phyloP scores from a whole-genome alignment of 2,329 filamentous ascomycete species.

The Alternaria burnsii region DNA sequence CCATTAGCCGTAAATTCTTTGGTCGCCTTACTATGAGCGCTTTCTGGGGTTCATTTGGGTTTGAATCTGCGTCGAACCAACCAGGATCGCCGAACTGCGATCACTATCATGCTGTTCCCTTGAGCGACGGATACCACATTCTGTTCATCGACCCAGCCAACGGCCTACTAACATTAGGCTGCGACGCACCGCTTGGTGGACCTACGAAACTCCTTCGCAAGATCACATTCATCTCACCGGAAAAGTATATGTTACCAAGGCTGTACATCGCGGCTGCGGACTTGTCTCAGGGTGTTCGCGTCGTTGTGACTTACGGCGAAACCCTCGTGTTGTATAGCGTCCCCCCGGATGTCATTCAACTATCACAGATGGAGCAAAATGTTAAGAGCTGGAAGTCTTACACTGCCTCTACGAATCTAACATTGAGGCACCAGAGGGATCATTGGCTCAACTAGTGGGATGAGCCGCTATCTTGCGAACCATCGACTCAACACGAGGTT shows the following conservation, averaged over 20 bases:
- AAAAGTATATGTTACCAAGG: slow-evolving; percentile 52
- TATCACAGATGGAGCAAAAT: slow-evolving; percentile 44
- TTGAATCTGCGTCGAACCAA: slow-evolving; percentile 22
- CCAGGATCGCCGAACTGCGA: slow-evolving; percentile 52
- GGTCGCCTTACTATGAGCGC: slow-evolving; percentile 24
- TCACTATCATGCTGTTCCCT: slow-evolving; percentile 69
- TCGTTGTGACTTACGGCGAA: slow-evolving; percentile 66
- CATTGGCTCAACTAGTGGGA: slow-evolving; percentile 46
- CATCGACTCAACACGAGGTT: not conserved
- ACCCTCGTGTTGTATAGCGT: slow-evolving; percentile 68
- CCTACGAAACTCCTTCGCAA: slow-evolving; percentile 67
- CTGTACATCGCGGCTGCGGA: slow-evolving; percentile 67
- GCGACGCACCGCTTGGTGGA: slow-evolving; percentile 66
- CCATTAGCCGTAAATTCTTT: slow-evolving; percentile 35
- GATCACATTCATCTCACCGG: slow-evolving; percentile 61
- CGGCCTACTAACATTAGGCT: slow-evolving; percentile 67
- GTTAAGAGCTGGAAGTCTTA: slow-evolving; percentile 32
- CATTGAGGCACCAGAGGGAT: slow-evolving; percentile 27
- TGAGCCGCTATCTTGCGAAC: slow-evolving; percentile 14
- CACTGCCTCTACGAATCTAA: slow-evolving; percentile 18
- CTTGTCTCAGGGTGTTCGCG: slow-evolving; percentile 64
- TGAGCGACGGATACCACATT: slow-evolving; percentile 72
- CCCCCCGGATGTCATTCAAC: slow-evolving; percentile 59
- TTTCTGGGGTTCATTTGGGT: slow-evolving; percentile 35
- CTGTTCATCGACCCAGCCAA: slow-evolving; percentile 70